Conservation (phyloP, 2,329 filamentous ascomycete genomes). For the Sporothrix variecibatus region DNA sequence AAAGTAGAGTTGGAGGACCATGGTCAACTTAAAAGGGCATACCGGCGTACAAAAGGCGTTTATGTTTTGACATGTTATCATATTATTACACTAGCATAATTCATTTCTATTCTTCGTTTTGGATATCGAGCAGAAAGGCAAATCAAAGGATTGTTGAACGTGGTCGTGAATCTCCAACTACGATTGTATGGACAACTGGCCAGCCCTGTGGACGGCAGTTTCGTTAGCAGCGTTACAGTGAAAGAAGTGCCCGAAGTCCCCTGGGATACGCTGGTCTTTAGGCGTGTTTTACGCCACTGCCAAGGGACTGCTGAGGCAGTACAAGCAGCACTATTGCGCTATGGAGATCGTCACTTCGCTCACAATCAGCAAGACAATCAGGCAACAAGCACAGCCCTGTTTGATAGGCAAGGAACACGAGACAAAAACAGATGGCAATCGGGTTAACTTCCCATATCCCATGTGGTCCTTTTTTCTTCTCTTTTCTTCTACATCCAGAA, state of each 20-base stretch:
- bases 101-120: background rate
- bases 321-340: background rate
- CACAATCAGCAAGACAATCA: background rate
- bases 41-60: slow-evolving; percentile 17
- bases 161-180: background rate
- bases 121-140: background rate
- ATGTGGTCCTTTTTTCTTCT: background rate
- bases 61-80: background rate
- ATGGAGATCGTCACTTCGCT: background rate
- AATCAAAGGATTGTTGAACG: background rate
- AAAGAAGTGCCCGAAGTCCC: background rate
- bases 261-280: background rate
- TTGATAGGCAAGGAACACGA: background rate
- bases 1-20: slow-evolving; percentile 1
- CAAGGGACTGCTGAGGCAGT: background rate
- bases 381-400: background rate
- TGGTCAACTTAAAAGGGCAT: slow-evolving; percentile 7
- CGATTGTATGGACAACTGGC: background rate
- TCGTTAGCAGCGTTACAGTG: background rate
- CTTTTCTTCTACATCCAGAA: background rate
- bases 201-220: background rate
- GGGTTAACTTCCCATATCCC: background rate
- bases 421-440: background rate
- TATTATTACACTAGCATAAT: background rate
- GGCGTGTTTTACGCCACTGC: background rate